Evolutionary conservation across 2,329 filamentous ascomycete species (phyloP).

Genomic region (Epichloe sylvatica): DNA sequence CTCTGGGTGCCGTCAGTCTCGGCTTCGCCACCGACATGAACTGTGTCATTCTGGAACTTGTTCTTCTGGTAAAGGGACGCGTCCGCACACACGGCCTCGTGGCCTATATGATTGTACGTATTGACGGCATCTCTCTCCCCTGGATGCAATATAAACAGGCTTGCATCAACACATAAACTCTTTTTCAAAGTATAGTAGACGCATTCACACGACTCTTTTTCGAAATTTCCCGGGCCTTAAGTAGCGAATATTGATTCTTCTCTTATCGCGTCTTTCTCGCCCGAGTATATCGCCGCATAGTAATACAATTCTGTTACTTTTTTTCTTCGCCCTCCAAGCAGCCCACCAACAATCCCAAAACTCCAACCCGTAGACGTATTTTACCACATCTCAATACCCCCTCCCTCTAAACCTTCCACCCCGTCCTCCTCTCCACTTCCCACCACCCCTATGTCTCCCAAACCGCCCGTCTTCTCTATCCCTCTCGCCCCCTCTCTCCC

Average conservation of each 20-base stretch:
- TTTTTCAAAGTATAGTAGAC: not conserved
- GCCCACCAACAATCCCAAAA: not conserved
- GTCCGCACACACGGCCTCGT: not conserved
- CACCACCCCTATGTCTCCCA: constrained; percentile 20
- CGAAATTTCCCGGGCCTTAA: no score
- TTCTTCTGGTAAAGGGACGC: not conserved
- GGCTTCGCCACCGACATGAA: constrained; percentile 7
- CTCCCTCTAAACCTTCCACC: constrained; percentile 19
- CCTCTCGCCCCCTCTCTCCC: constrained; percentile 24
- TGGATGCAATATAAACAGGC: not conserved
- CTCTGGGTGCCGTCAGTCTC: constrained; percentile 27
- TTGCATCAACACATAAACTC: not conserved
- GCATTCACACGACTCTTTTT: not conserved
- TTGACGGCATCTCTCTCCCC: not conserved
- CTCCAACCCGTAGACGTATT: not conserved
- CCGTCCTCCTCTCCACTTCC: constrained; percentile 24
- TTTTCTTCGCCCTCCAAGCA: not conserved
- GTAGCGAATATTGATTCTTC: not conserved
- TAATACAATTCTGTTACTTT: not conserved
- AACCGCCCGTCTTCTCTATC: constrained; percentile 21
- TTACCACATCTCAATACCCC: not conserved
- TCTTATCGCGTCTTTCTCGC: not conserved
- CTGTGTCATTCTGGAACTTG: not conserved
- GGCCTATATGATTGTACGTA: not conserved
- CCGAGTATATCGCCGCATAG: not conserved